Base-by-base conservation (phyloP, 2,329 filamentous ascomycete genomes). In the Talaromyces sp. region DNA sequence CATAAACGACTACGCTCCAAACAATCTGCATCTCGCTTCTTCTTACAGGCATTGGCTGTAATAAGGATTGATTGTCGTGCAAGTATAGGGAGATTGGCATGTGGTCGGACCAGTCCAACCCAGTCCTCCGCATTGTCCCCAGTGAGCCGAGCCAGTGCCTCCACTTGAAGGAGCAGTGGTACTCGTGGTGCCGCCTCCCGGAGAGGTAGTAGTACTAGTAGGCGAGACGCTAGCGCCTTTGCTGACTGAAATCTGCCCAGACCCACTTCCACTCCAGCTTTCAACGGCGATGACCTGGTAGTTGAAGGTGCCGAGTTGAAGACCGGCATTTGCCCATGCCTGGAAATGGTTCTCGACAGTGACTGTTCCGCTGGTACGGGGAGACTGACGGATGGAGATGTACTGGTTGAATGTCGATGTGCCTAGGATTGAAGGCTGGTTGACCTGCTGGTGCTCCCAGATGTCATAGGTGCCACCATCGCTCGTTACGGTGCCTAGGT, bases 221-320 rank as follows among this genome's bases (percentile, higher is more conserved):
- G 27, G 27, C 6, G 27, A 27, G 27, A 6, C 27, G 57, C 57
- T 31, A 15, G 58, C 49, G 58, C 58, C 58, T 27, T 61, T 61
- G 41, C 58, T 61, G 39, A 61, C 41, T 41, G 54, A 58, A 13
- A 58, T 58, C 27, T 58, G 54, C 8, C 54, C 64, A 39, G 31
- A 59, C 1, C 65, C 65, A 19, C 58, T 65, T 7, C 65, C 60
- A 17, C 43, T 25, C 58, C 59, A 67, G 17, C 57, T 79, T 70
- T 82, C 80, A 0, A 77, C 80, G 0, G 77, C 76, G 11, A 81
- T 70, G 62, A 81, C 79, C 70, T 79, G 78, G 65, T 80, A 80
- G 66, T 80, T 72, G 63, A 73, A 72, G 7, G 70, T 72, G 0
- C 76, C 76, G 41, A 78, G 25, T 4, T 68, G 68, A 72, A 79